These are phyloP conservation scores for Anthoceros angustus DNA, from an alignment of 225 moss, liverwort and hornwort genomes.

Conservation along the genomic window DNA sequence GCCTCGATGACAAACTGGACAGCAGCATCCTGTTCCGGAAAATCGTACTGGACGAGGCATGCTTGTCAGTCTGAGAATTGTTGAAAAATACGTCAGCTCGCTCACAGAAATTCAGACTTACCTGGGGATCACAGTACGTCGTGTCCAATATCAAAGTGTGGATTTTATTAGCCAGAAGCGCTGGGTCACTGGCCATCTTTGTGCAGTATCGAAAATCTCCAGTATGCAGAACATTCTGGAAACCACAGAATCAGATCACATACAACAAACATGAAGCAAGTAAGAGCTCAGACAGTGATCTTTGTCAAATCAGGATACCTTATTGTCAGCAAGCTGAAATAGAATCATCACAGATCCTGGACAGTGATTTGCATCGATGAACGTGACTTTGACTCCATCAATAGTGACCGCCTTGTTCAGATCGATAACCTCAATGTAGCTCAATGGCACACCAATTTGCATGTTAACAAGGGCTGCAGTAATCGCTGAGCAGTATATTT, in stretches of 20 bases:
- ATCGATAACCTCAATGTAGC: conserved; percentile 54
- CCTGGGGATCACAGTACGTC: conserved; percentile 66
- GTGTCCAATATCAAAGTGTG: conserved; percentile 86
- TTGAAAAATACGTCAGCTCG: too few relatives aligned
- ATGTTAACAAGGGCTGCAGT: conserved; percentile 75
- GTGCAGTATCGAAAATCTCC: conserved; percentile 92
- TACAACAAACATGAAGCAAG: background rate
- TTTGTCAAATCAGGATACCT: conserved; percentile 32
- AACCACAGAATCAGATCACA: conserved; percentile 10
- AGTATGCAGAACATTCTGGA: conserved; percentile 34
- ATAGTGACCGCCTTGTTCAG: conserved; percentile 60
- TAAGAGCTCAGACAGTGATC: background rate
- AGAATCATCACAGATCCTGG: conserved; percentile 99
- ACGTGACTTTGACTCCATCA: conserved; percentile 71
- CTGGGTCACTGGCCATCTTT: conserved; percentile 44
- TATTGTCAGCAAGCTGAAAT: conserved; percentile 77
- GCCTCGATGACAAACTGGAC: conserved; percentile 88
- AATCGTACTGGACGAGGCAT: conserved; percentile 51
- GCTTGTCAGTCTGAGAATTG: background rate
- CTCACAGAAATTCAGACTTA: too few relatives aligned
- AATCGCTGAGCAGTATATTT: conserved; percentile 66
- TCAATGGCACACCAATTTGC: conserved; percentile 62
- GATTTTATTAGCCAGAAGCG: conserved; percentile 38
- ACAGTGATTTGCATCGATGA: conserved; percentile 99
- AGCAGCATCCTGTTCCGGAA: conserved; percentile 71